Conservation (phyloP, 2,329 filamentous ascomycete genomes). For the Septoria linicola region DNA sequence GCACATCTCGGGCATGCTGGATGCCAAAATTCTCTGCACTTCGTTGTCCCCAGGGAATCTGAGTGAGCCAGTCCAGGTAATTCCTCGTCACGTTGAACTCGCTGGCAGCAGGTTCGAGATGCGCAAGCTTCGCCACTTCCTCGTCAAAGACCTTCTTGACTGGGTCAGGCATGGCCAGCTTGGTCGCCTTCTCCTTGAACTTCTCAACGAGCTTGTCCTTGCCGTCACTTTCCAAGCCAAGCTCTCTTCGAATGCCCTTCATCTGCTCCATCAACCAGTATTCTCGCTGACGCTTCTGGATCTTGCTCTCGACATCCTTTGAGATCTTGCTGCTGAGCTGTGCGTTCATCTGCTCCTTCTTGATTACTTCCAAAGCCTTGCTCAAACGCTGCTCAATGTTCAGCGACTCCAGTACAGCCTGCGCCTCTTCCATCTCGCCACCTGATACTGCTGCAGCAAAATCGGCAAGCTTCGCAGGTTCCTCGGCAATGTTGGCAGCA, state of each 20-base stretch:
- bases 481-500: conserved; percentile 89
- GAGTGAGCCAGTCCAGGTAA: conserved; percentile 97
- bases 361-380: conserved; percentile 86
- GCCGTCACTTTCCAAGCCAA: conserved; percentile 94
- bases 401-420: conserved; percentile 83
- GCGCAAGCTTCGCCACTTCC: conserved; percentile 93
- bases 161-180: conserved; percentile 92
- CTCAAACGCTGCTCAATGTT: conserved; percentile 90
- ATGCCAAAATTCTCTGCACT: conserved; percentile 97
- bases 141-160: conserved; percentile 98
- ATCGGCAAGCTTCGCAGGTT: conserved; percentile 91
- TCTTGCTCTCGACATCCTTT: conserved; percentile 96
- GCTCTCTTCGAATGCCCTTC: conserved; percentile 94
- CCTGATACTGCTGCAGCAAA: conserved; percentile 97
- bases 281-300: conserved; percentile 93
- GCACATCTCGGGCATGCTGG: conserved; percentile 79
- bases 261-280: conserved; percentile 99
- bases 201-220: conserved; percentile 98
- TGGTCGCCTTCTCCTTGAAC: conserved; percentile 92
- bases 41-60: conserved; percentile 94
- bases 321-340: conserved; percentile 95
- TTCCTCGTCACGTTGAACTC: conserved; percentile 99
- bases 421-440: conserved; percentile 85
- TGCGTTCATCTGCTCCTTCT: conserved; percentile 98
- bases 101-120: conserved; percentile 90